Evolutionary conservation across 2,329 filamentous ascomycete genomes (phyloP), one percentile per base, ranked within the genome.

Genomic region (Alternaria hordeiaustralica): DNA sequence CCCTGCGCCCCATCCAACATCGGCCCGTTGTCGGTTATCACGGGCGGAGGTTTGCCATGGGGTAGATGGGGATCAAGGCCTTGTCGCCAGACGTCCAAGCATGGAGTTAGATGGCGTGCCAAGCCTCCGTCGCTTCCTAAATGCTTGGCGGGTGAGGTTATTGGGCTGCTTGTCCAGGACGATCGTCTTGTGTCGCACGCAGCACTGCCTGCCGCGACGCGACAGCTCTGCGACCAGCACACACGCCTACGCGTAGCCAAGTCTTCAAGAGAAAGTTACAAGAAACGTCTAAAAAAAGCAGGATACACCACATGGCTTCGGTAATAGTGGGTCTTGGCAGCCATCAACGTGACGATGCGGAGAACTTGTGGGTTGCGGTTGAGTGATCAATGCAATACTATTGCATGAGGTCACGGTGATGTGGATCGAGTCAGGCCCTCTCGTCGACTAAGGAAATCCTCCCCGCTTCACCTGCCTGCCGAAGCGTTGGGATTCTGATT

Each of bases 21-120:
- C 58, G 58, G 58, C 8, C 58, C 58, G 53, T 57, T 15, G n/a
- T 61, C 53, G 58, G 53, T 25, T 25, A 26, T 36, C 28, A 25
- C 20, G 13, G 13, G 18, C 18, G 30, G 49, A 33, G 28, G 20
- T 53, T 53, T 30, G 15, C 49, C 30, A 53, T 53, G 49, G 49
- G 49, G 49, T 21, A 53, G 8, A 21, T 23, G 30, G 49, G 13
- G 30, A 41, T 53, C 20, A 36, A 23, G 13, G 49, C n/a, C 49
- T 36, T 53, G 49, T 12, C n/a, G 13, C 13, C 28, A 53, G 28
- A 28, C 10, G 8, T 41, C 49, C 49, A 53, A 53, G 49, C 28
- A 23, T 41, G 20, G 23, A 53, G 28, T 53, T 21, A 18, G 20
- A 25, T 36, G 2, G 20, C 6, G 10, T n/a, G 30, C 49, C 49